phyloP scores from a whole-genome alignment of 257 asterid species.

The Catharanthus roseus region DNA sequence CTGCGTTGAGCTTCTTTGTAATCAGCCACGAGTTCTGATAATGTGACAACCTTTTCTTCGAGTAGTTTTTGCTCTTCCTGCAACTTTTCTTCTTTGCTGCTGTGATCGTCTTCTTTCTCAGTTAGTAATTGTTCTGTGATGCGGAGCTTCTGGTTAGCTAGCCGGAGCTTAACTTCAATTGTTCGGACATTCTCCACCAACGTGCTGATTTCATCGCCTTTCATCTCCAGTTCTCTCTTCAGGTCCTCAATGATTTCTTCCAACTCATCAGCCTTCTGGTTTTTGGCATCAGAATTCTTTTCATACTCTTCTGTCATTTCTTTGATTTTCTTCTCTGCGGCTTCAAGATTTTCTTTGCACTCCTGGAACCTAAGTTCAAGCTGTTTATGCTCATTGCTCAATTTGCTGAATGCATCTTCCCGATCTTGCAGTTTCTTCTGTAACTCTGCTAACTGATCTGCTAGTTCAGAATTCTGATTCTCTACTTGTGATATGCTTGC shows the following conservation, averaged over 20 bases:
- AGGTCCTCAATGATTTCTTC: slow-evolving; percentile 59
- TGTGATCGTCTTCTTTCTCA: slow-evolving; percentile 59
- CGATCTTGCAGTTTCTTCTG: slow-evolving; percentile 48
- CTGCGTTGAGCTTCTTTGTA: slow-evolving; percentile 53
- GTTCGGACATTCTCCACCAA: slow-evolving; percentile 58
- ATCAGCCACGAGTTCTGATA: slow-evolving; percentile 34
- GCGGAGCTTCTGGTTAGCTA: slow-evolving; percentile 75
- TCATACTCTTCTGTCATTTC: slow-evolving; percentile 49
- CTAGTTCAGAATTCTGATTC: slow-evolving; percentile 39
- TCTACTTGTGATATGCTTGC: slow-evolving; percentile 39
- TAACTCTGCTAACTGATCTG: slow-evolving; percentile 38
- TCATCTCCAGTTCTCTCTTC: slow-evolving; percentile 73
- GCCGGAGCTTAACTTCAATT: slow-evolving; percentile 79
- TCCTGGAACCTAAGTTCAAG: slow-evolving; percentile 34
- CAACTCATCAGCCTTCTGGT: slow-evolving; percentile 45
- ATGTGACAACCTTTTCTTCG: slow-evolving; percentile 37
- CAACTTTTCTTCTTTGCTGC: slow-evolving; percentile 63
- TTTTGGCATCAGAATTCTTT: slow-evolving; percentile 31
- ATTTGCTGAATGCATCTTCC: slow-evolving; percentile 41
- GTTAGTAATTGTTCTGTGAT: slow-evolving; percentile 67
- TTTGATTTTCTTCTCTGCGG: slow-evolving; percentile 46
- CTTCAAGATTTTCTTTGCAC: slow-evolving; percentile 45
- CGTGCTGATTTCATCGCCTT: slow-evolving; percentile 59
- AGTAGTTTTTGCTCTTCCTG: slow-evolving; percentile 42
- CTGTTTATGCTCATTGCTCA: slow-evolving; percentile 44